Evolutionary conservation across 768 basidiomycete species (phyloP).

Genomic region (Obba rivulosa): DNA sequence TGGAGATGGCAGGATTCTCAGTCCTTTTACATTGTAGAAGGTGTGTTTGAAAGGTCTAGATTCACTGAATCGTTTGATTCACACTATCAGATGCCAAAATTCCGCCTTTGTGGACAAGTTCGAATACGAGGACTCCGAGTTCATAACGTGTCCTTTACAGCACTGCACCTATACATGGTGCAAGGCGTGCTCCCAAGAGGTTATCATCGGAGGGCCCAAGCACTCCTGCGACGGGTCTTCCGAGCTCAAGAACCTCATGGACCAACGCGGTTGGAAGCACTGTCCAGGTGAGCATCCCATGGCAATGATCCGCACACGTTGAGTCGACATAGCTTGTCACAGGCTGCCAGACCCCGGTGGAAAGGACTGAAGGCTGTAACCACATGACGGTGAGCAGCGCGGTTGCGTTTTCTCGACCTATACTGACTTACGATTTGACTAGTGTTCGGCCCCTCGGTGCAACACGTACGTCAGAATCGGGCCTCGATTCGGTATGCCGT

Average conservation of each 20-base stretch:
- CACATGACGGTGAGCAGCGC: too few relatives aligned
- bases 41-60: constrained; percentile 29
- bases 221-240: constrained; percentile 57
- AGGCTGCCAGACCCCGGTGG: too few relatives aligned
- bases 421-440: too few relatives aligned
- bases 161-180: constrained; percentile 54
- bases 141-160: constrained; percentile 44
- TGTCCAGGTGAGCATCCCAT: too few relatives aligned
- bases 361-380: too few relatives aligned
- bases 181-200: constrained; percentile 46
- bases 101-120: constrained; percentile 45
- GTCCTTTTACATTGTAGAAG: constrained; percentile 43
- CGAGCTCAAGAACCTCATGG: constrained; percentile 50
- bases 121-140: constrained; percentile 35
- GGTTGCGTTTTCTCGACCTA: too few relatives aligned
- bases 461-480: too few relatives aligned
- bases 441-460: too few relatives aligned
- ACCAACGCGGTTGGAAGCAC: constrained; percentile 42
- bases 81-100: constrained; percentile 38
- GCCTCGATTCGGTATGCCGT: too few relatives aligned
- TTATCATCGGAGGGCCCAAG: constrained; percentile 29
- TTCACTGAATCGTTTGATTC: not conserved
- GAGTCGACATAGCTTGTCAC: too few relatives aligned
- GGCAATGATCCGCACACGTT: too few relatives aligned
- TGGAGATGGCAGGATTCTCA: constrained; percentile 40